Evolutionary conservation across 139 green algal genomes (phyloP).

Genomic region (Monoraphidium neglectum): DNA sequence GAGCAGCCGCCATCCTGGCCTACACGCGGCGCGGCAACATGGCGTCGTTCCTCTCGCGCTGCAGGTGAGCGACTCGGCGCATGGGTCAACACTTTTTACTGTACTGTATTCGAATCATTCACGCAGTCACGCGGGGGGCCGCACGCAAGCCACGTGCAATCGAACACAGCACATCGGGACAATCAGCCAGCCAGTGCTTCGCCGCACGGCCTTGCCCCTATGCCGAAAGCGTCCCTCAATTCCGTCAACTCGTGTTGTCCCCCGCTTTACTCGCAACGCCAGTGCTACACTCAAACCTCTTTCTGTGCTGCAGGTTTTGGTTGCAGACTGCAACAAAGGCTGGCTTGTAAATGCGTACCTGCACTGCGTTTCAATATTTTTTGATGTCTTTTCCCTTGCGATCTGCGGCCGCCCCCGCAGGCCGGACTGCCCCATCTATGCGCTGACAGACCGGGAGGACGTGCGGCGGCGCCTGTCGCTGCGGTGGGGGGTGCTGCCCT

Average conservation of each 20-base stretch:
- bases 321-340: too few species aligned
- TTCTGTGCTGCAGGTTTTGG: too few species aligned
- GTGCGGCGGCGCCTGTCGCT: constrained; percentile 71
- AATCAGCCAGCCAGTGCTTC: background rate
- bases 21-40: constrained; percentile 83
- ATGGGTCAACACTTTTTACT: background rate
- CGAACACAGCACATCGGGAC: background rate
- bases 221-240: too few species aligned
- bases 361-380: too few species aligned
- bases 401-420: constrained; percentile 13
- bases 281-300: too few species aligned
- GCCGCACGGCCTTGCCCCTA: too few species aligned
- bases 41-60: constrained; percentile 74
- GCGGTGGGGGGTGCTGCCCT: constrained; percentile 78
- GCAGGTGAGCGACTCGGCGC: too few species aligned
- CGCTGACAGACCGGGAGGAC: constrained; percentile 70
- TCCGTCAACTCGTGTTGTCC: too few species aligned
- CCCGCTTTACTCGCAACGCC: too few species aligned
- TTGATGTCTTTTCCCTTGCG: background rate
- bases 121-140: background rate
- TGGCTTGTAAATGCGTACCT: too few species aligned
- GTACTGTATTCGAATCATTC: background rate
- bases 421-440: constrained; percentile 85
- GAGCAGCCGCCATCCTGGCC: constrained; percentile 74
- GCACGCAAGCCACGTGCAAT: background rate